A percentile compares a stretch with the other conserved stretches of the same genome.
These are phyloP conservation scores for Acer campestre DNA, from an alignment of 345 rosid species.

Conservation along the genomic window DNA sequence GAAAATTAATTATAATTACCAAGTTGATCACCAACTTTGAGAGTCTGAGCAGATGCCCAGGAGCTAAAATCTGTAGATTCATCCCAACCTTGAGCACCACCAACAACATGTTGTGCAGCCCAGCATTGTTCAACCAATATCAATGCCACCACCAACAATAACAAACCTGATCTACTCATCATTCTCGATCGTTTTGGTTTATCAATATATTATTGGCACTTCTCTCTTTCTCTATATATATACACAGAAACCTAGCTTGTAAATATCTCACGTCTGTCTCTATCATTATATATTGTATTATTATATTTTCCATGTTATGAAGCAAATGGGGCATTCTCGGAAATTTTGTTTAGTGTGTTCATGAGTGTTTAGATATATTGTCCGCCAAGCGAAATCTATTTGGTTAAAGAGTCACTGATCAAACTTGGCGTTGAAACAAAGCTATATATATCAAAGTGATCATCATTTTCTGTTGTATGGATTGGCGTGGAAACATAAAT, in stretches of 20 bases:
- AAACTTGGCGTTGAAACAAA: conserved; percentile 76
- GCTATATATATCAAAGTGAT: conserved; percentile 45
- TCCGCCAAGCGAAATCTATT: conserved; percentile 43
- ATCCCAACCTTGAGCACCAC: conserved; percentile 95
- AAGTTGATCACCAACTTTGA: conserved; percentile 82
- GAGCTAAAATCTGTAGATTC: conserved; percentile 70
- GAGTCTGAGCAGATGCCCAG: conserved; percentile 66
- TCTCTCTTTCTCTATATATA: background rate
- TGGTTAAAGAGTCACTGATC: conserved; percentile 26
- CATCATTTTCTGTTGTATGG: conserved; percentile 14
- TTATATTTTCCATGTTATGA: background rate
- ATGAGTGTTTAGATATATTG: conserved; percentile 22
- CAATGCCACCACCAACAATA: conserved; percentile 33
- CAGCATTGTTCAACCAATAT: conserved; percentile 29
- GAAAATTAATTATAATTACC: conserved; percentile 42
- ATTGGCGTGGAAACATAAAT: conserved; percentile 15
- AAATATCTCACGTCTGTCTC: background rate
- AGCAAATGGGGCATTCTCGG: conserved; percentile 10
- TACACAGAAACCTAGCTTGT: background rate
- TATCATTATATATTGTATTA: background rate
- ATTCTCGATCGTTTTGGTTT: conserved; percentile 1
- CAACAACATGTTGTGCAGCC: conserved; percentile 68
- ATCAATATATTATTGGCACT: too few species aligned
- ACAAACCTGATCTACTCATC: conserved; percentile 23
- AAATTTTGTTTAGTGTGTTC: background rate